A percentile compares a stretch with the other conserved stretches of the same genome.
These are phyloP conservation scores for Bacterosira constricta DNA, from an alignment of 108 stramenopile genomes.

Conservation along the genomic window DNA sequence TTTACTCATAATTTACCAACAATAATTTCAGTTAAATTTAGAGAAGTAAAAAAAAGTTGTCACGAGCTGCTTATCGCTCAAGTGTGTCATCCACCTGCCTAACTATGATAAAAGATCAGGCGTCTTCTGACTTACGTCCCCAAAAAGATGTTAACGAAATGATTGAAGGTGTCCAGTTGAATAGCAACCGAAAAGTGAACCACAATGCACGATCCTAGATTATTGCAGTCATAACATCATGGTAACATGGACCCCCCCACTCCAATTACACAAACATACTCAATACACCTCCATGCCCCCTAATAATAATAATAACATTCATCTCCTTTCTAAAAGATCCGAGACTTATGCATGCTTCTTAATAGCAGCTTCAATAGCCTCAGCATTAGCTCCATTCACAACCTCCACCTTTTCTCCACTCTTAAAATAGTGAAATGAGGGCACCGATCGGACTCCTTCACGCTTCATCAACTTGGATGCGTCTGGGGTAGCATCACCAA, in stretches of 20 bases:
- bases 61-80: too few species aligned
- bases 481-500: constrained; percentile 81
- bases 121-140: too few species aligned
- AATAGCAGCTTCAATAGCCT: constrained; percentile 89
- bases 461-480: constrained; percentile 88
- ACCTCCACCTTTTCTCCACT: constrained; percentile 88
- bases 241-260: neutral
- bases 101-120: too few species aligned
- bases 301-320: neutral
- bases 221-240: constrained; percentile 1
- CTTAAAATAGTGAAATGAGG: constrained; percentile 89
- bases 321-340: neutral
- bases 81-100: too few species aligned
- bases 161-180: too few species aligned
- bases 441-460: constrained; percentile 88
- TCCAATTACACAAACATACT: too few species aligned
- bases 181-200: too few species aligned
- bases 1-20: too few species aligned
- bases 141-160: too few species aligned
- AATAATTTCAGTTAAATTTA: too few species aligned
- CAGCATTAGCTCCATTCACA: constrained; percentile 89
- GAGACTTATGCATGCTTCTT: constrained; percentile 61
- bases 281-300: neutral
- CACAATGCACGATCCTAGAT: too few species aligned
- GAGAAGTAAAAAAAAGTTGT: too few species aligned